Base-by-base conservation (phyloP, 495 filamentous ascomycete genomes). In the Penicillium coffeae region DNA sequence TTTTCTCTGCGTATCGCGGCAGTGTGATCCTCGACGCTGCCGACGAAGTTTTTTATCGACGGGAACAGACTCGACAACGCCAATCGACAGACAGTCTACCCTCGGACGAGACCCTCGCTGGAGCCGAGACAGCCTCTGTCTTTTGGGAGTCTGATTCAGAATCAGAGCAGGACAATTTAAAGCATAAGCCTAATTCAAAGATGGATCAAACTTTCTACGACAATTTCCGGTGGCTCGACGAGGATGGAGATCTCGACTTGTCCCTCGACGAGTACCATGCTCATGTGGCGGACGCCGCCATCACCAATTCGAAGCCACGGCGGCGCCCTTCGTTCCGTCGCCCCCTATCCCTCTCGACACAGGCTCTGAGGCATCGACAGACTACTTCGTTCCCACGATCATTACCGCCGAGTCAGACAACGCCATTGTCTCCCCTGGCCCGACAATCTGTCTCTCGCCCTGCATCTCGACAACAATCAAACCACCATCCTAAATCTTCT, bases 151-250 rank as follows among this genome's bases (percentile, higher is more conserved):
- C 59, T 54, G 66, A 59, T 42, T 68, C 56, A 40, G 64, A 47
- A n/a, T 60, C 59, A 13, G 63, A 64, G 37, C 40, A 18, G 38
- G 52, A 52, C n/a, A 4, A 47, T 13, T 34, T 22, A 3, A 38
- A 47, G 15, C 42, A 56, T 15, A 62, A 68, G 42, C 56, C 59
- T 6, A 64, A 54, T 30, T 59, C 69, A 39, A 69, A 69, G n/a
- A 77, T 79, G 62, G 70, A 75, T 45, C 69, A 72, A 41, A 67
- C 69, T 33, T 74, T 89, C 42, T 79, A 80, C 48, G 85, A 89
- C 44, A 84, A 75, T 47, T 87, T 91, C 55, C 80, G 84, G 25
- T 90, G 88, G 87, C 69, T 92, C 44, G 88, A 94, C 20, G 87
- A 88, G 50, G 84, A 88, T 50, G 81, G 85, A 12, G 81, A 87